These are phyloP conservation scores for Oryza coarctata DNA, from an alignment of 176 grass and related monocot species.

Conservation along the genomic window DNA sequence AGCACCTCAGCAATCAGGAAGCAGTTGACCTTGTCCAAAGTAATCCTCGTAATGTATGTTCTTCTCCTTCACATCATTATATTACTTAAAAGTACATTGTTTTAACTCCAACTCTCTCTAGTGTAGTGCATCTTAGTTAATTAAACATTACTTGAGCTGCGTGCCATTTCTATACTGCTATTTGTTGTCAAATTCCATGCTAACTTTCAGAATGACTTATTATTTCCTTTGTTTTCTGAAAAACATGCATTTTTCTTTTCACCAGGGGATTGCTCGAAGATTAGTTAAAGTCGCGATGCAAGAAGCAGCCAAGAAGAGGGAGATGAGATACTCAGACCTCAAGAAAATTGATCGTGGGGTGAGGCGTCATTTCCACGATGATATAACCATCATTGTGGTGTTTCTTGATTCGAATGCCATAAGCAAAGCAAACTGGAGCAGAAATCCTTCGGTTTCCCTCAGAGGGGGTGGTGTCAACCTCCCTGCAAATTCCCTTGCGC, in stretches of 20 bases:
- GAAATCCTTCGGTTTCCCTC: slow-evolving; percentile 42
- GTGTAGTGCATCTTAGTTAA: not conserved
- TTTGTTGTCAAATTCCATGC: not conserved
- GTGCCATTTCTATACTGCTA: not conserved
- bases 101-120: not conserved
- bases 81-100: not conserved
- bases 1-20: slow-evolving; percentile 87
- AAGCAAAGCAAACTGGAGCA: slow-evolving; percentile 62
- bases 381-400: slow-evolving; percentile 68
- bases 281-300: slow-evolving; percentile 69
- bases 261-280: slow-evolving; percentile 65
- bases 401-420: slow-evolving; percentile 63
- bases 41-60: slow-evolving; percentile 64
- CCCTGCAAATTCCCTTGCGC: slow-evolving; percentile 56
- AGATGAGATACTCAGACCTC: slow-evolving; percentile 91
- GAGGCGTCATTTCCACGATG: slow-evolving; percentile 79
- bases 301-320: slow-evolving; percentile 84
- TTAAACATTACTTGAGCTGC: not conserved
- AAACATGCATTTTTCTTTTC: slow-evolving; percentile 14
- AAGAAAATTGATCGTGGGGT: slow-evolving; percentile 83
- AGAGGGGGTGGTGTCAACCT: slow-evolving; percentile 61
- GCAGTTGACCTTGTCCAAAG: slow-evolving; percentile 81
- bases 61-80: slow-evolving; percentile 19
- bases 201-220: not conserved
- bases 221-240: not conserved